phyloP scores from a whole-genome alignment of 345 rosid species.

The Citrus medica region DNA sequence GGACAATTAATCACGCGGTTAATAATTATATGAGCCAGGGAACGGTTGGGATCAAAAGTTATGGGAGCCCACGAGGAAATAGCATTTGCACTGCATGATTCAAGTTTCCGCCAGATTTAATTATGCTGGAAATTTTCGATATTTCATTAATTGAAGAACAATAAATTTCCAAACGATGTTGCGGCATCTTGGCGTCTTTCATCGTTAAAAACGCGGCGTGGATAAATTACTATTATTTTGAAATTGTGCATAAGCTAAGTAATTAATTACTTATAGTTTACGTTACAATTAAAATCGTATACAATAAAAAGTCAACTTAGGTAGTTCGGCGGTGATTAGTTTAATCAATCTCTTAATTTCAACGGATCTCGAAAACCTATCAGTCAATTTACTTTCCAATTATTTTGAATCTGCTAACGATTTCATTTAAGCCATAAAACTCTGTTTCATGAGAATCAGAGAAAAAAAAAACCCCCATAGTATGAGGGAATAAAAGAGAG shows the following conservation, averaged over 20 bases:
- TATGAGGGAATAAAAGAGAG: no score
- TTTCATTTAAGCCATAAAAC: no score
- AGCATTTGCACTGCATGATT: not conserved
- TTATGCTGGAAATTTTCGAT: not conserved
- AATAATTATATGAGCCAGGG: not conserved
- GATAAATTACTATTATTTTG: not conserved
- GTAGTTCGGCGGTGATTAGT: not conserved
- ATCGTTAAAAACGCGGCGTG: not conserved
- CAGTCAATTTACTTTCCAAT: no score
- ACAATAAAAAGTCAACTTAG: not conserved
- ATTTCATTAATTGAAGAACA: not conserved
- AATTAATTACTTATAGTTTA: no score
- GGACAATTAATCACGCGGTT: constrained; percentile 1
- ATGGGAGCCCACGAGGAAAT: not conserved
- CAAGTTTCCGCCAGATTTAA: not conserved
- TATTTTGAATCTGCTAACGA: no score
- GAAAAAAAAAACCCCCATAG: no score
- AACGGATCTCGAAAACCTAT: not conserved
- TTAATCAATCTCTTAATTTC: no score
- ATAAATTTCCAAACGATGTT: not conserved
- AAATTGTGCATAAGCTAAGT: no score
- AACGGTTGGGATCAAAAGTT: not conserved
- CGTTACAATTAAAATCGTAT: not conserved
- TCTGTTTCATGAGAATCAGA: no score
- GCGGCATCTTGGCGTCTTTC: not conserved